These are phyloP conservation scores for Vaccinium darrowii DNA, from an alignment of 148 eudicot genomes.

Conservation along the genomic window DNA sequence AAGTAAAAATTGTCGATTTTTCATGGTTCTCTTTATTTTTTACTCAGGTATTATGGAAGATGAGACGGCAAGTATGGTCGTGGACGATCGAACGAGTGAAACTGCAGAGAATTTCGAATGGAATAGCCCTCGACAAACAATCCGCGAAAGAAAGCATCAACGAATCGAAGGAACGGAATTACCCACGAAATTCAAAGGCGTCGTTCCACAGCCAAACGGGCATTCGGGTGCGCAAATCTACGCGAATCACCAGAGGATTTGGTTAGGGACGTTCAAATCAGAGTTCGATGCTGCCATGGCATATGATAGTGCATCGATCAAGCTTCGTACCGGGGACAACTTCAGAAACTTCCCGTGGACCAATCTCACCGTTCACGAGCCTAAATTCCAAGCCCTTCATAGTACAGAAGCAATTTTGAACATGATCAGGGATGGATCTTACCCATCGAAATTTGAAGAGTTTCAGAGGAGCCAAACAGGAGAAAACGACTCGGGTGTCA, in stretches of 20 bases:
- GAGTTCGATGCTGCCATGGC: constrained; percentile 36
- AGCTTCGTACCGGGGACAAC: constrained; percentile 30
- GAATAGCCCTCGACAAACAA: neutral
- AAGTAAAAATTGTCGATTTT: no score
- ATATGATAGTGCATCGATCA: constrained; percentile 38
- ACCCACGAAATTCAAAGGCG: constrained; percentile 35
- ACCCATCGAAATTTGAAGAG: constrained; percentile 22
- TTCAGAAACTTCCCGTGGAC: constrained; percentile 28
- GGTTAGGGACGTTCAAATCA: constrained; percentile 46
- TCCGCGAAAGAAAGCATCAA: neutral
- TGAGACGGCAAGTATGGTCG: neutral
- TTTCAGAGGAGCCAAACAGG: constrained; percentile 24
- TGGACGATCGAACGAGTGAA: neutral
- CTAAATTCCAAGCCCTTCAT: constrained; percentile 20
- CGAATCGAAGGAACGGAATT: neutral
- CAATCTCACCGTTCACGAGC: constrained; percentile 13
- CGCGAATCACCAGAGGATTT: constrained; percentile 31
- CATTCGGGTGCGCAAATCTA: constrained; percentile 51
- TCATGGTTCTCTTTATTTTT: neutral
- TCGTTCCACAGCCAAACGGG: constrained; percentile 41
- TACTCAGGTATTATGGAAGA: neutral
- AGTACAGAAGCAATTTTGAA: constrained; percentile 13
- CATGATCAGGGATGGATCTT: constrained; percentile 26
- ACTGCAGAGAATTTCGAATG: neutral
- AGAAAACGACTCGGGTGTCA: constrained; percentile 9